Conservation (phyloP, 2,329 filamentous ascomycete genomes). For the Fusarium illudens region DNA sequence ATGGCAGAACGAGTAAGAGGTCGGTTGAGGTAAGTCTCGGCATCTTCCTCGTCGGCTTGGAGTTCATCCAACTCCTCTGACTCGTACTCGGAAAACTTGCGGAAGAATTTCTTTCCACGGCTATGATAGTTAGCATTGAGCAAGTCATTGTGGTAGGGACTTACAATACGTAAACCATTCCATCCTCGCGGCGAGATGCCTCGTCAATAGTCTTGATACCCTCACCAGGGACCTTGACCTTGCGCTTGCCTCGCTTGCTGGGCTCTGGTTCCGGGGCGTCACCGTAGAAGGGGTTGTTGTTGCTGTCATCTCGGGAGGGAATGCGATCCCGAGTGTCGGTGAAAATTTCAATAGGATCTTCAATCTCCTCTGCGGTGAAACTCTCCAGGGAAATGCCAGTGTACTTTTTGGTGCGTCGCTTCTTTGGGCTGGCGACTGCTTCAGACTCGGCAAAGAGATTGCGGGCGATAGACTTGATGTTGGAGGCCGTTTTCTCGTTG, state of each 20-base stretch:
- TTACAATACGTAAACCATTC: constrained; percentile 81
- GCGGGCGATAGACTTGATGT: constrained; percentile 64
- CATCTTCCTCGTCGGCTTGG: constrained; percentile 49
- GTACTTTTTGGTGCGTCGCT: constrained; percentile 66
- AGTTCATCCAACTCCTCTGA: constrained; percentile 45
- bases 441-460: constrained; percentile 70
- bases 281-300: constrained; percentile 77
- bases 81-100: constrained; percentile 65
- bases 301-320: constrained; percentile 70
- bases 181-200: constrained; percentile 71
- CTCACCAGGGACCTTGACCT: constrained; percentile 64
- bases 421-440: constrained; percentile 66
- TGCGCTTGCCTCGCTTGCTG: constrained; percentile 63
- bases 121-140: constrained; percentile 53
- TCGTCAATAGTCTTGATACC: constrained; percentile 68
- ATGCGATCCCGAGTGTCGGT: constrained; percentile 82
- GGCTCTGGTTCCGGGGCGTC: constrained; percentile 52
- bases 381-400: constrained; percentile 64
- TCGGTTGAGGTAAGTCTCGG: constrained; percentile 47
- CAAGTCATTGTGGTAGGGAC: constrained; percentile 48
- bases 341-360: constrained; percentile 74
- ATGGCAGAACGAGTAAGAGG: constrained; percentile 73
- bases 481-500: constrained; percentile 58
- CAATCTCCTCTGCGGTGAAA: constrained; percentile 65
- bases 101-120: constrained; percentile 82